Percentiles rank a stretch among this genome's conserved stretches.
Evolutionary conservation across 495 filamentous ascomycete species (phyloP).

Genomic region (Penicillium bialowiezense): DNA sequence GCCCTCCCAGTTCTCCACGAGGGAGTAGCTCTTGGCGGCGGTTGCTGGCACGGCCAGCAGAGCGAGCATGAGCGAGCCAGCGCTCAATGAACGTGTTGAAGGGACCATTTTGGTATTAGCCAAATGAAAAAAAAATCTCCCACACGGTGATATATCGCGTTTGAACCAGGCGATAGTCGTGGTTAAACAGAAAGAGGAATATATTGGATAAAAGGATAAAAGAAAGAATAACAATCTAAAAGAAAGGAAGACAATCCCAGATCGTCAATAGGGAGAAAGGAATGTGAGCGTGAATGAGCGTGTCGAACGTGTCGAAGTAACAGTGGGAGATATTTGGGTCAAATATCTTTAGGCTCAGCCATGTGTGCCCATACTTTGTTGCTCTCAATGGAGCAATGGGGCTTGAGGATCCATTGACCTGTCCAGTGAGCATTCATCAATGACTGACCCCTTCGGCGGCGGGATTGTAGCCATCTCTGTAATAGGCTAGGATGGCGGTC

Average conservation of each 20-base stretch:
- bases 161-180: too few species aligned
- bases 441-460: background rate
- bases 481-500: background rate
- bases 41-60: conserved; percentile 14
- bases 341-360: conserved; percentile 2
- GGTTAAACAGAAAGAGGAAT: conserved; percentile 5
- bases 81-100: conserved; percentile 21
- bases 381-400: background rate
- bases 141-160: too few species aligned
- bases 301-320: conserved; percentile 13
- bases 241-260: conserved; percentile 18
- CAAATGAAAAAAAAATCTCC: conserved; percentile 3
- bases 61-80: conserved; percentile 28
- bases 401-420: background rate
- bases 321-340: conserved; percentile 13
- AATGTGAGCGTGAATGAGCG: conserved; percentile 23
- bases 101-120: conserved; percentile 16
- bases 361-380: background rate
- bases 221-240: conserved; percentile 6
- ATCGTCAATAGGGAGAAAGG: conserved; percentile 27
- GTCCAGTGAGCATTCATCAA: background rate
- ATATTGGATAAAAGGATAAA: background rate
- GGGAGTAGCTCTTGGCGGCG: conserved; percentile 35
- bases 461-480: background rate
- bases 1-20: conserved; percentile 44